Conservation (phyloP, 2,329 filamentous ascomycete species). For the Myrmaecium sp. region DNA sequence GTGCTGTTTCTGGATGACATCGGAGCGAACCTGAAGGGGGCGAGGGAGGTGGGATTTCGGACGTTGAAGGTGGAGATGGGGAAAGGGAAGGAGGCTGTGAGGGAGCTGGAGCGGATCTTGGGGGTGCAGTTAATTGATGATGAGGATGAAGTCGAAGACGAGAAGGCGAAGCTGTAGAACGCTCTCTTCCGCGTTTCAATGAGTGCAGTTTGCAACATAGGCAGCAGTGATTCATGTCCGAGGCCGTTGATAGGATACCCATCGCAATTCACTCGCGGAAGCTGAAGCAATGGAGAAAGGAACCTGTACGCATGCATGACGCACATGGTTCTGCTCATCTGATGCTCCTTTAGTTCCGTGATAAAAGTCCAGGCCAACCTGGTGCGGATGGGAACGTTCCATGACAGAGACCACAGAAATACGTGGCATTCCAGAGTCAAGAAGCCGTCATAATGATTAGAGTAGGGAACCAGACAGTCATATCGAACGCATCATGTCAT, state of each 20-base stretch:
- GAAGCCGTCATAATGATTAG: too few relatives aligned
- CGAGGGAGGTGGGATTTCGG: constrained; percentile 52
- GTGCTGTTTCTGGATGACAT: constrained; percentile 88
- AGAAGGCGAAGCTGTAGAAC: neutral
- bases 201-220: neutral
- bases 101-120: constrained; percentile 58
- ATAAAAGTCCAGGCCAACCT: too few relatives aligned
- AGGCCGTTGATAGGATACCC: neutral
- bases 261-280: too few relatives aligned
- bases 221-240: neutral
- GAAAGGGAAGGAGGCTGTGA: constrained; percentile 62
- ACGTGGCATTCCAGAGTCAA: too few relatives aligned
- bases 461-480: too few relatives aligned
- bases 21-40: constrained; percentile 77
- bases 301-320: too few relatives aligned
- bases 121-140: constrained; percentile 45
- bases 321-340: too few relatives aligned
- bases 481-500: too few relatives aligned
- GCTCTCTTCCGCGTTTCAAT: neutral
- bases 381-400: too few relatives aligned
- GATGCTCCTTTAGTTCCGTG: too few relatives aligned
- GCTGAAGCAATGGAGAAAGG: too few relatives aligned
- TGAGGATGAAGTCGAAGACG: constrained; percentile 11
- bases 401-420: too few relatives aligned
- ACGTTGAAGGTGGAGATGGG: constrained; percentile 79